Evolutionary conservation across 2,329 filamentous ascomycete species (phyloP), one percentile per base, ranked within the genome.

Genomic region (Rhexocercosporidium sp.): DNA sequence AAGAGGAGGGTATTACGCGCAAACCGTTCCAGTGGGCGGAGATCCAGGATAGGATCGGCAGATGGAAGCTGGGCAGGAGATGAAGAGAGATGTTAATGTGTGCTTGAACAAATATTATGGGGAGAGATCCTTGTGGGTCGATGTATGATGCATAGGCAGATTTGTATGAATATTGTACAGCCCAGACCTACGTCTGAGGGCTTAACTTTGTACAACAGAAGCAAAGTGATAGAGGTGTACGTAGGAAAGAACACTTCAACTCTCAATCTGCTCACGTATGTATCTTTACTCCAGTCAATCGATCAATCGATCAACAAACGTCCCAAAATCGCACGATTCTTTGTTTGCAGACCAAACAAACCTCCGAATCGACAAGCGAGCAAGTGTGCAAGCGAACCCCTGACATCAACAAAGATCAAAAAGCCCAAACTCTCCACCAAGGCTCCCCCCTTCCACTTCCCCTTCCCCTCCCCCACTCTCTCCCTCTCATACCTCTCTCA

Each of bases 31-130:
- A 85, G 29, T 98, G 96, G 94, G 90, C 91, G 62, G 92, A 96
- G 79, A 95, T 98, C 51, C 94, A 98, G 82, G 90, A 94, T 66
- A 85, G 91, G 64, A 96, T 98, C 74, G 87, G 90, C 53, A 85
- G 86, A 76, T 97, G 94, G 93, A 90, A 92, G 75, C 79, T 98
- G 69, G 94, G 94, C 5, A 87, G 86, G 73, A 77, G 83, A 74
- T 90, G 78, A 69, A 56, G 31, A 18, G 27, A 25, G 25, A 25
- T 56, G 27, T 16, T 41, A 46, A 5, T 16, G 34, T 41, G 59
- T 18, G 18, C 3, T 44, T 18, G 41, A 44, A 44, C 41, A 44
- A 44, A 20, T 22, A 1, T n/a, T 18, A 34, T 37, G 11, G 16
- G 3, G 16, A 57, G 4, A 37, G 47, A n/a, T 44, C 31, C 18